Evolutionary conservation across 2,329 filamentous ascomycete species (phyloP), one percentile per base, ranked within the genome.

Genomic region (Penicillium vulpinum): DNA sequence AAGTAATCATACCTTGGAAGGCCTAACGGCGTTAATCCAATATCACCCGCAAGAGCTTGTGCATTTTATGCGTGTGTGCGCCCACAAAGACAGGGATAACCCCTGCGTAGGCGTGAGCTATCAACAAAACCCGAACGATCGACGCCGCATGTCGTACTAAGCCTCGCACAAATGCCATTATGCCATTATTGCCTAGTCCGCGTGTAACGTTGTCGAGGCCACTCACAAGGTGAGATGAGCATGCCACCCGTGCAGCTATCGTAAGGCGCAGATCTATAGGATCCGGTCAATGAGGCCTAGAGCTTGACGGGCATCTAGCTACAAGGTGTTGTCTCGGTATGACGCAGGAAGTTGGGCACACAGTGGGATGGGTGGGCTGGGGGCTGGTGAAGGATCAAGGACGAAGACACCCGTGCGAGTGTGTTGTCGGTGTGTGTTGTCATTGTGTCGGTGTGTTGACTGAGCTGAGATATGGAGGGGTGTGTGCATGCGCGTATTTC

Each of bases 161-260:
- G 39, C 46, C 38, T 50, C 21, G 11, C 46, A 55, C 46, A 29
- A 55, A 31, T 55, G 29, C 18, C 21, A n/a, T 26, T n/a, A n/a
- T n/a, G n/a, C n/a, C n/a, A 39, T 33, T n/a, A 49, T 29, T 51
- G 53, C 38, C 46, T 51, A 38, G 45, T 18, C 46, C 31, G 39
- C 26, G 46, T 55, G 31, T 10, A 15, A 55, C 53, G 31, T 35
- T 15, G 29, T 22, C 46, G 13, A 2, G 22, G 21, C 28, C 28
- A 48, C 21, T 39, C 1, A 33, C 26, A 3, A 24, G 9, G n/a
- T n/a, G 2, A 22, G 21, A 9, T 18, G n/a, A 28, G 11, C 46
- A 43, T 41, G 11, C 35, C 26, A 48, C 35, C 43, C 7, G 13
- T 11, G 24, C 16, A 39, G 39, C 5, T 18, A 35, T 44, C 9